Conservation (phyloP, 768 basidiomycete species). For the Cyclocybe aegerita region DNA sequence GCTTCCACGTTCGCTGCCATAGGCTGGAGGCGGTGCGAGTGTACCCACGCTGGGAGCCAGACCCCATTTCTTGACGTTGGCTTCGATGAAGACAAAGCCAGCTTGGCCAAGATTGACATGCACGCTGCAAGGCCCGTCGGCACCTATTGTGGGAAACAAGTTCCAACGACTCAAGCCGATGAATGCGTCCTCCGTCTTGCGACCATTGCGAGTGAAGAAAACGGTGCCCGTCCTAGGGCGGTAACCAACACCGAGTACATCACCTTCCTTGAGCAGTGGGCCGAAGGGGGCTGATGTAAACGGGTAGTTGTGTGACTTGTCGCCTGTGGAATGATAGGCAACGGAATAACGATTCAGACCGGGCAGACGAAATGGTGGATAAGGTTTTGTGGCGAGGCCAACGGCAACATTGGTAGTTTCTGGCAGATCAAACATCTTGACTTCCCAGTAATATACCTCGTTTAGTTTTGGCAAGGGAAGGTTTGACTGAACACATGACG, state of each 20-base stretch:
- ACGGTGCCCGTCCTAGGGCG: conserved; percentile 95
- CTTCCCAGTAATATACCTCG: conserved; percentile 99
- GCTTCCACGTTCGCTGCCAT: conserved; percentile 95
- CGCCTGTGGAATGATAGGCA: conserved; percentile 94
- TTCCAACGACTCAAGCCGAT: conserved; percentile 88
- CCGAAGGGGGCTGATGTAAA: conserved; percentile 88
- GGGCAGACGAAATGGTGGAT: conserved; percentile 90
- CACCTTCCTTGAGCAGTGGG: conserved; percentile 84
- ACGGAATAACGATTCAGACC: conserved; percentile 86
- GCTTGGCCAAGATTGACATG: conserved; percentile 98
- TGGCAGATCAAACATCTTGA: conserved; percentile 98
- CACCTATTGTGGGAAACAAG: conserved; percentile 95
- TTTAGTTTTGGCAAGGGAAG: conserved; percentile 96
- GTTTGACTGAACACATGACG: conserved; percentile 95
- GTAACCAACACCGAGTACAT: conserved; percentile 94
- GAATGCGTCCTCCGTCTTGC: conserved; percentile 96
- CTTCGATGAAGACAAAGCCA: conserved; percentile 99
- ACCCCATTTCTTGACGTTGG: conserved; percentile 99
- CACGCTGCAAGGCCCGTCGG: conserved; percentile 93
- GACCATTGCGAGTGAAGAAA: conserved; percentile 98
- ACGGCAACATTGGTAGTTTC: conserved; percentile 84
- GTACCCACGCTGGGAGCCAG: conserved; percentile 96
- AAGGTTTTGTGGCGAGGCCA: conserved; percentile 95
- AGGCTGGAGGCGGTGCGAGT: conserved; percentile 95
- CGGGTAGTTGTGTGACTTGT: conserved; percentile 96